phyloP scores from a whole-genome alignment of 352 stramenopile genomes.

The Pythium dissotocum region DNA sequence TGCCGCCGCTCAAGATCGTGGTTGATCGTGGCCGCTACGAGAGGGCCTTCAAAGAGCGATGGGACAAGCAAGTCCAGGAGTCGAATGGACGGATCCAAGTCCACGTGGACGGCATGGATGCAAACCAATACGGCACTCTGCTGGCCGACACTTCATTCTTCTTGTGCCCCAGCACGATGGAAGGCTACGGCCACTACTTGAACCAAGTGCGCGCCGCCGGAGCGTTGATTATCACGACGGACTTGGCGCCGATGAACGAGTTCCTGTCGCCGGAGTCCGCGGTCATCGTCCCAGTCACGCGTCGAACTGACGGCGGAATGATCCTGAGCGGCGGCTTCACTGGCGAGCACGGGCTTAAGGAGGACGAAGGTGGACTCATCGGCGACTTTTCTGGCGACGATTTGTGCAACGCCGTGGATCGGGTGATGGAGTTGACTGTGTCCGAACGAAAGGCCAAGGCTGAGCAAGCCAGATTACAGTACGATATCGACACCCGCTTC shows the following conservation, averaged over 20 bases:
- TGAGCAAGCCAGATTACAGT: not conserved
- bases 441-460: not conserved
- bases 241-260: slow-evolving; percentile 56
- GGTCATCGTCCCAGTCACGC: not conserved
- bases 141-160: slow-evolving; percentile 30
- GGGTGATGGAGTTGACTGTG: not conserved
- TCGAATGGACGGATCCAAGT: not conserved
- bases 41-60: not conserved
- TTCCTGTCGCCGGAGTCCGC: not conserved
- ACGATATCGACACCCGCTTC: not conserved
- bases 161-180: slow-evolving; percentile 50
- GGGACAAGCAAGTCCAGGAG: not conserved
- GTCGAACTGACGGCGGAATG: not conserved
- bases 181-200: slow-evolving; percentile 61
- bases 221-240: slow-evolving; percentile 41
- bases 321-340: not conserved
- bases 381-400: not conserved
- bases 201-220: slow-evolving; percentile 50
- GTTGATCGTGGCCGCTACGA: not conserved
- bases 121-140: not conserved
- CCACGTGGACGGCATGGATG: not conserved
- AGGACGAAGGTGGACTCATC: not conserved
- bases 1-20: not conserved
- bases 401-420: not conserved
- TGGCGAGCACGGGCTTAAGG: not conserved